A percentile compares a stretch with the other conserved stretches of the same genome.
phyloP scores from a whole-genome alignment of 2,329 filamentous ascomycete genomes.

The Ophiostoma angusticollis region DNA sequence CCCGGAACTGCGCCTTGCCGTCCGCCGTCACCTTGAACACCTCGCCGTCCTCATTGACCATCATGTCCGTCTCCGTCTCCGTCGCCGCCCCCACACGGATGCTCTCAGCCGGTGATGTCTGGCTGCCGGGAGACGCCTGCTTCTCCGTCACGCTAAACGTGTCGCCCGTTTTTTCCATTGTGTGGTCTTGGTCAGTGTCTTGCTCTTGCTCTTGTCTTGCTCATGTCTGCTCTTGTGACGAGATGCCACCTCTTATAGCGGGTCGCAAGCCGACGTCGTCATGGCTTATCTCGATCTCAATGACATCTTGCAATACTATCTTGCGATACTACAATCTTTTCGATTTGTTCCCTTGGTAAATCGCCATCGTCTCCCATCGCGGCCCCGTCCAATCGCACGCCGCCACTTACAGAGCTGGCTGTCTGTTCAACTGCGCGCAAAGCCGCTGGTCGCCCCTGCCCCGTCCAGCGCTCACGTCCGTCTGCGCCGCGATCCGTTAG shows the following conservation, averaged over 20 bases:
- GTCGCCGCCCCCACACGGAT: not conserved
- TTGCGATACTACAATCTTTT: no score
- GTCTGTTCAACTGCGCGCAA: not conserved
- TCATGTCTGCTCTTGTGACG: no score
- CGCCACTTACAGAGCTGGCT: not conserved
- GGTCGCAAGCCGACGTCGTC: no score
- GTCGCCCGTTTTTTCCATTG: no score
- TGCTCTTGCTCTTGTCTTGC: no score
- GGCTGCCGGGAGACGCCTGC: not conserved
- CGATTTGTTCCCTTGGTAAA: no score
- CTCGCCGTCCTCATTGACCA: constrained; percentile 12
- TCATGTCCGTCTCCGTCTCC: no score
- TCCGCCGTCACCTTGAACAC: constrained; percentile 10
- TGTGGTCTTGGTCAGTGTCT: no score
- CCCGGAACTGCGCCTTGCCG: constrained; percentile 26
- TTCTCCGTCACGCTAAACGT: constrained; percentile 3
- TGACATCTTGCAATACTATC: no score
- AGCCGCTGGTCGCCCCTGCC: not conserved
- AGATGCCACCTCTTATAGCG: no score
- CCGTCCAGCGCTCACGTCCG: not conserved
- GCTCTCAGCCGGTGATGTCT: constrained; percentile 1
- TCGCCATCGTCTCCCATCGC: no score
- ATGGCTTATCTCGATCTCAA: no score
- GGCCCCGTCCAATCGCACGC: not conserved
- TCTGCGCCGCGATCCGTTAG: constrained; percentile 3